A percentile compares a stretch with the other conserved stretches of the same genome.
phyloP scores from a whole-genome alignment of 2,329 filamentous ascomycete genomes.

The Colletotrichum lupini region DNA sequence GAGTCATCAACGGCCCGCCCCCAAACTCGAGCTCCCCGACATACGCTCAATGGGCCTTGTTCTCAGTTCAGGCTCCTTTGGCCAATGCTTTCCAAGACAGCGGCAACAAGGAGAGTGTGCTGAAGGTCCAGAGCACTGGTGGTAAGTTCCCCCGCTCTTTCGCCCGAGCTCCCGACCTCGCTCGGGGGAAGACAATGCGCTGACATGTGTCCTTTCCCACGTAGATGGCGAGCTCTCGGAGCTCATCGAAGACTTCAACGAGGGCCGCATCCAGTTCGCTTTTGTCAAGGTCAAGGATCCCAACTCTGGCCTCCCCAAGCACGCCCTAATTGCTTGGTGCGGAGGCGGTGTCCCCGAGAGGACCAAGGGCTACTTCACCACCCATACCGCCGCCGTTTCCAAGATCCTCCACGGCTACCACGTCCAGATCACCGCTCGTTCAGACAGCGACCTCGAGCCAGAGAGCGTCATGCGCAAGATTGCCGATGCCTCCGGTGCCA shows the following conservation, averaged over 20 bases:
- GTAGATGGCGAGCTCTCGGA: constrained; percentile 91
- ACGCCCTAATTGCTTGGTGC: constrained; percentile 94
- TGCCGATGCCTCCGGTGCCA: constrained; percentile 91
- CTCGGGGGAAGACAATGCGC: constrained; percentile 24
- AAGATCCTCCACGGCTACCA: constrained; percentile 97
- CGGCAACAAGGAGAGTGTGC: constrained; percentile 87
- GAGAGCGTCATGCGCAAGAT: constrained; percentile 94
- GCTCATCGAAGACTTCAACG: constrained; percentile 94
- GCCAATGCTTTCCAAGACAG: constrained; percentile 92
- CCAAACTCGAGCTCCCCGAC: constrained; percentile 76
- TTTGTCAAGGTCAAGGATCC: constrained; percentile 97
- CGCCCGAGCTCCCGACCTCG: constrained; percentile 25
- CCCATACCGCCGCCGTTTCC: constrained; percentile 87
- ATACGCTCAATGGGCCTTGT: constrained; percentile 92
- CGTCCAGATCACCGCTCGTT: constrained; percentile 95
- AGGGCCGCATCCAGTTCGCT: constrained; percentile 96
- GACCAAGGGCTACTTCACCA: constrained; percentile 98
- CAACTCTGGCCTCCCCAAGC: constrained; percentile 89
- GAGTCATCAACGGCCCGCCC: constrained; percentile 64
- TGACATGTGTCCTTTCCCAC: constrained; percentile 30
- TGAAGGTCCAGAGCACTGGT: constrained; percentile 94
- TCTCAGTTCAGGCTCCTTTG: constrained; percentile 91
- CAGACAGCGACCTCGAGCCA: constrained; percentile 87
- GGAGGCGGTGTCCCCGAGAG: constrained; percentile 97
- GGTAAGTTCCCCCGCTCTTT: constrained; percentile 60